Evolutionary conservation across 1,284 basidiomycete genomes (phyloP).

Genomic region (Tilletia setariae): DNA sequence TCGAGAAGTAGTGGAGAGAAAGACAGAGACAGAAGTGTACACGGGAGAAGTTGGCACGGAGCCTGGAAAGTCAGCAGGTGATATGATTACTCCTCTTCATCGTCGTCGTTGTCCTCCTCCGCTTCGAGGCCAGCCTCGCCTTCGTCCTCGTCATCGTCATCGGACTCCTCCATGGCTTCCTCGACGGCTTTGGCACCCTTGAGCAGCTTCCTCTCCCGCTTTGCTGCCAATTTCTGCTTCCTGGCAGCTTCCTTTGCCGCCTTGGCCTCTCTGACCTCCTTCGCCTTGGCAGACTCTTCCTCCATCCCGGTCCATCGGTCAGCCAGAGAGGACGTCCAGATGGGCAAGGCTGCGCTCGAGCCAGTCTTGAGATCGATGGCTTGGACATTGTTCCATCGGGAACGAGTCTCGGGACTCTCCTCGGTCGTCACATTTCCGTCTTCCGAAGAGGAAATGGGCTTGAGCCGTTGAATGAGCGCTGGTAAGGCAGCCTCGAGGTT

Average conservation of each 20-base stretch:
- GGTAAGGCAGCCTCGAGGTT: constrained; percentile 80
- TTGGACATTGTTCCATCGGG: constrained; percentile 80
- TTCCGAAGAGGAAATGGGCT: constrained; percentile 58
- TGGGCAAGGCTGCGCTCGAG: constrained; percentile 75
- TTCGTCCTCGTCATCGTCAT: constrained; percentile 1
- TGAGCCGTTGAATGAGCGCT: constrained; percentile 62
- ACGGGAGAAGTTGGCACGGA: background rate
- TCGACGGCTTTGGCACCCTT: constrained; percentile 7
- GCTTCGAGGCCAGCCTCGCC: background rate
- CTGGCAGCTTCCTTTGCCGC: constrained; percentile 12
- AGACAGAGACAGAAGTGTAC: background rate
- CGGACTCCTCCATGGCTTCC: constrained; percentile 6
- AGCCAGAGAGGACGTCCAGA: constrained; percentile 76
- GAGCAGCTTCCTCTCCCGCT: constrained; percentile 10
- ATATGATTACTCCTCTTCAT: background rate
- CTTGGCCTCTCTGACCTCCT: constrained; percentile 11
- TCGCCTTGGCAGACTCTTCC: constrained; percentile 15
- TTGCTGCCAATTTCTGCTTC: constrained; percentile 16
- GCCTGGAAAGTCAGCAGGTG: background rate
- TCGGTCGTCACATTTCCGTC: background rate
- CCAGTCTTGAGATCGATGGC: constrained; percentile 87
- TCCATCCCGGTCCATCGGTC: constrained; percentile 24
- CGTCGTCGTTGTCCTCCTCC: background rate
- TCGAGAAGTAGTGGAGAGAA: background rate
- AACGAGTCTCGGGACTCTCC: background rate